phyloP scores from a whole-genome alignment of 495 filamentous ascomycete species.

The Neurospora cerealis region DNA sequence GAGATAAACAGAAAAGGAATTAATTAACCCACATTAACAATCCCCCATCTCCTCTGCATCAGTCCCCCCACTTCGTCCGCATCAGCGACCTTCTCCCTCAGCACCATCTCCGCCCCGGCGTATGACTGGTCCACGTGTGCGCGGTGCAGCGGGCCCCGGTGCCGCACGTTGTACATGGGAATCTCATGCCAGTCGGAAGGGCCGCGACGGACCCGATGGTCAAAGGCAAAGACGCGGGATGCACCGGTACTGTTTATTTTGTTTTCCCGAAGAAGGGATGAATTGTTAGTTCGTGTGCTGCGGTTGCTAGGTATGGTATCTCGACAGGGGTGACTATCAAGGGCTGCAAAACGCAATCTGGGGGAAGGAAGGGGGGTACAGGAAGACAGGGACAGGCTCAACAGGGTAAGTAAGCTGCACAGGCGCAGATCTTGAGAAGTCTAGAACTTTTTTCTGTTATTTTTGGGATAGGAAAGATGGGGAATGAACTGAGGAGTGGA shows the following conservation, averaged over 20 bases:
- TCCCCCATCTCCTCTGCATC: slow-evolving; percentile 51
- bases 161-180: slow-evolving; percentile 16
- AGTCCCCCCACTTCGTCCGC: slow-evolving; percentile 32
- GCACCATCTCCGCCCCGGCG: slow-evolving; percentile 42
- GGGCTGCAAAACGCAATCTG: slow-evolving; percentile 2
- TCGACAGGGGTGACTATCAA: neutral
- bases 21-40: slow-evolving; percentile 47
- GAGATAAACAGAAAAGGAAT: neutral
- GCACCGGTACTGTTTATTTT: slow-evolving; percentile 48
- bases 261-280: neutral
- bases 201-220: slow-evolving; percentile 59
- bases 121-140: slow-evolving; percentile 69
- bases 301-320: neutral
- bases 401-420: neutral
- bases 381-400: neutral
- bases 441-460: neutral
- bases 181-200: slow-evolving; percentile 27
- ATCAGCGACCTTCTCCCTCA: slow-evolving; percentile 42
- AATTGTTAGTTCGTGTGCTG: neutral
- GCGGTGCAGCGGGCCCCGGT: slow-evolving; percentile 52
- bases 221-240: slow-evolving; percentile 54
- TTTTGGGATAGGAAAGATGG: neutral
- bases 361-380: neutral
- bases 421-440: neutral
- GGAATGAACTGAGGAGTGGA: neutral